These are phyloP conservation scores for Nadsonia starkeyi-henricii DNA, from an alignment of 1,139 yeast genomes.

Conservation along the genomic window DNA sequence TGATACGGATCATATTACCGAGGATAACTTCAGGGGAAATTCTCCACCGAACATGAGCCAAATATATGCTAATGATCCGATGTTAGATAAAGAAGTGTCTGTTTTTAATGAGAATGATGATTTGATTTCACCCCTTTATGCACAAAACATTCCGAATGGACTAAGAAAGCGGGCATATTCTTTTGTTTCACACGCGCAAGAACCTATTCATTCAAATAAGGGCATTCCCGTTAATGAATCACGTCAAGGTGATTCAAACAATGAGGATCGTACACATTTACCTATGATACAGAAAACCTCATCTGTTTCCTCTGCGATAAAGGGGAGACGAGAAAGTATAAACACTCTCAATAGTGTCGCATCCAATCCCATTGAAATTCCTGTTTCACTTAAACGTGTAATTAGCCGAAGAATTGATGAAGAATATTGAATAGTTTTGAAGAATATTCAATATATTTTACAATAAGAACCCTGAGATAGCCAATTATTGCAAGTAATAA, in stretches of 20 bases:
- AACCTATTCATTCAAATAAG: no score
- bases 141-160: constrained; percentile 2
- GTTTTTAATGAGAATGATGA: not conserved
- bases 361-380: not conserved
- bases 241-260: no score
- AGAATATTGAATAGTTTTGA: no score
- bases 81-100: not conserved
- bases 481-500: no score
- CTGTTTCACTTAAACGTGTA: not conserved
- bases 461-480: no score
- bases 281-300: no score
- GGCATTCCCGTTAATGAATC: no score
- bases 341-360: no score
- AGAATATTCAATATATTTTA: no score
- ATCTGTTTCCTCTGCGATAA: no score
- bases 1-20: not conserved
- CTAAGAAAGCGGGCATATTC: constrained; percentile 5
- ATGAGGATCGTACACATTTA: no score
- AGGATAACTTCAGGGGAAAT: not conserved
- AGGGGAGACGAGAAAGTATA: no score
- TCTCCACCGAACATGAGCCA: not conserved
- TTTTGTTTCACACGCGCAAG: not conserved
- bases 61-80: not conserved
- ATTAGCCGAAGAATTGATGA: not conserved
- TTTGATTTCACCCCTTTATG: not conserved